Percentiles rank a stretch among this genome's conserved stretches.
Evolutionary conservation across 2,329 filamentous ascomycete species (phyloP).

Genomic region (Hortaea werneckii): DNA sequence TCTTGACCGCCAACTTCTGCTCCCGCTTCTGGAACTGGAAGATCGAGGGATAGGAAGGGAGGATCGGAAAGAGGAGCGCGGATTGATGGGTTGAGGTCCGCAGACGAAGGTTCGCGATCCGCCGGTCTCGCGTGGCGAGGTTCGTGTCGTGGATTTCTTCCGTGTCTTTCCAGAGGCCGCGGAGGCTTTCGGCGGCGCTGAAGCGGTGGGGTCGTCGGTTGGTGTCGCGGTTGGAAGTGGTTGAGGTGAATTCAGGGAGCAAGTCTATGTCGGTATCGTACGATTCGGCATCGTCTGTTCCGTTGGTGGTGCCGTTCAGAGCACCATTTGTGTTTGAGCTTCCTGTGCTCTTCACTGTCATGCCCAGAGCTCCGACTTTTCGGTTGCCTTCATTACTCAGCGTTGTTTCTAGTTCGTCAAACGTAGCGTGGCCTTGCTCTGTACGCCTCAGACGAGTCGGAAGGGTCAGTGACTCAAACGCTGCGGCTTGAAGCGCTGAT

Average conservation of each 20-base stretch:
- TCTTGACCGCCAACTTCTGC: conserved; percentile 36
- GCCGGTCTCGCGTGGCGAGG: conserved; percentile 23
- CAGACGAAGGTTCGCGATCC: conserved; percentile 22
- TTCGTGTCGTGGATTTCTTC: conserved; percentile 22
- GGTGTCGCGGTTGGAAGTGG: conserved; percentile 7
- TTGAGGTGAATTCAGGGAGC: conserved; percentile 12
- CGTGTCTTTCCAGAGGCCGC: conserved; percentile 29
- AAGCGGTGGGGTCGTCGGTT: conserved; percentile 26
- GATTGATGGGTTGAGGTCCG: conserved; percentile 29
- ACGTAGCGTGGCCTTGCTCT: conserved; percentile 36
- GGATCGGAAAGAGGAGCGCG: conserved; percentile 58
- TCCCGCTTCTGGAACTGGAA: conserved; percentile 41
- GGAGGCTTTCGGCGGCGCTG: conserved; percentile 28
- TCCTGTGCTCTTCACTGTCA: conserved; percentile 46
- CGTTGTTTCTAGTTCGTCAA: conserved; percentile 54
- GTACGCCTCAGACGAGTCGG: conserved; percentile 56
- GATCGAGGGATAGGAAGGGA: conserved; percentile 76
- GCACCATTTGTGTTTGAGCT: conserved; percentile 18
- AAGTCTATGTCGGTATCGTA: conserved; percentile 19
- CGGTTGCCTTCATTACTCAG: conserved; percentile 71
- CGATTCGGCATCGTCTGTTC: conserved; percentile 2
- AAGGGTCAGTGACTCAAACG: conserved; percentile 68
- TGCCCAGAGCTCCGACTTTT: conserved; percentile 62
- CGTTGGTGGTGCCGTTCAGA: conserved; percentile 20
- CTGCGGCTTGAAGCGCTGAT: conserved; percentile 64